Base-by-base conservation (phyloP, 2,329 filamentous ascomycete species). In the Talaromyces atroroseus region DNA sequence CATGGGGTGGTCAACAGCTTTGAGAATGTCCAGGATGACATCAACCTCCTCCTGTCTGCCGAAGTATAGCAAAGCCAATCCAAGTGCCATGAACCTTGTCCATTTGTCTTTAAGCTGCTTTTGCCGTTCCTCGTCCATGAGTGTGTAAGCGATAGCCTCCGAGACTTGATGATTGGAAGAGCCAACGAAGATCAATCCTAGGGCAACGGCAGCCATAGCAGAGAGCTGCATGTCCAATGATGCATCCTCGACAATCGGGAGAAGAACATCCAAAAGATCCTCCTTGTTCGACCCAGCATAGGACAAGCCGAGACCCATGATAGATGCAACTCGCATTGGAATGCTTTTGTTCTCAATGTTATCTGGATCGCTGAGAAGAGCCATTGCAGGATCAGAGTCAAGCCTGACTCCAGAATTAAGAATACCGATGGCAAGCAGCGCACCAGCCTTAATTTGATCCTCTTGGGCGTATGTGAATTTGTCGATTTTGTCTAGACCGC, bases 11-110 rank as follows among this genome's bases (percentile, higher is more conserved):
- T 97, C 92, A 54, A 97, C 91, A 24, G 89, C 94, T 79, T 97
- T 99, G 56, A 99, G 82, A 0, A 94, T 96, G 76, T 99, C 94
- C 32, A 97, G 78, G 62, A 97, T 92, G 57, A 97, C 92, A 66
- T 99, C 94, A n/a, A 97, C 94, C 72, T 97, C 92, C 73, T 99
- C 94, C 74, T 99, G 94, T 62, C 90, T 87, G 40, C 94, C 94
- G 65, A 99, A 97, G 82, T 91, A 99, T 26, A 99, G 80, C 24
- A 99, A 82, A 1, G 92, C 94, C 60, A 99, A 82, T 62, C 94
- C 94, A 44, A 99, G 86, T 20, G 90, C 92, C 78, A 99, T 88
- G 77, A 99, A 99, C 18, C 94, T 86, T 32, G 92, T 94, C 94
- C 94, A 99, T 76, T 97, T 99, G 76, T 97, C 90, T 64, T 95